These are phyloP conservation scores for Dalbergia cultrata DNA, from an alignment of 306 rosid genomes.

Conservation along the genomic window DNA sequence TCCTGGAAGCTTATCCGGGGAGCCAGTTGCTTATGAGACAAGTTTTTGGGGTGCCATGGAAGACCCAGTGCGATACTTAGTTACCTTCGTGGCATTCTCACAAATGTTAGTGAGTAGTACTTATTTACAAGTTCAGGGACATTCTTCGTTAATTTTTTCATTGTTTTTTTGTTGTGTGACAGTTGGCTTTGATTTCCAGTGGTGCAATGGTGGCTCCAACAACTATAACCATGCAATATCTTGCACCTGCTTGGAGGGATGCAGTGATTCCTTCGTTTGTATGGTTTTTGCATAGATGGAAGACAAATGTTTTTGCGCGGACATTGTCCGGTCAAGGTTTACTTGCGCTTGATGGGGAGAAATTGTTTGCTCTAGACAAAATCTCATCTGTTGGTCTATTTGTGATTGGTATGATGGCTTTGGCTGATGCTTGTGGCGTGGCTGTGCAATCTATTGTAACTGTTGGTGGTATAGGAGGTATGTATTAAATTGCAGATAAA, in stretches of 20 bases:
- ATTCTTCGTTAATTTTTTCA: conserved; percentile 23
- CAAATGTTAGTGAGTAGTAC: conserved; percentile 79
- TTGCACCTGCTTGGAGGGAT: conserved; percentile 79
- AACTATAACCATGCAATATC: conserved; percentile 74
- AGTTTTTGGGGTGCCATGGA: conserved; percentile 96
- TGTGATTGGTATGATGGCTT: conserved; percentile 85
- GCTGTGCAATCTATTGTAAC: conserved; percentile 90
- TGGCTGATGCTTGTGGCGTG: conserved; percentile 96
- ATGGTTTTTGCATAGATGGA: conserved; percentile 94
- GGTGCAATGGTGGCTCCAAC: conserved; percentile 87
- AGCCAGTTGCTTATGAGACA: conserved; percentile 76
- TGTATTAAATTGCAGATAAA: not conserved
- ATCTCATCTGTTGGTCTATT: conserved; percentile 84
- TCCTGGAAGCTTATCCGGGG: conserved; percentile 50
- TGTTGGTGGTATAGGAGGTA: conserved; percentile 98
- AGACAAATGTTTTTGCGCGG: conserved; percentile 71
- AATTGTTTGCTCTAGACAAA: conserved; percentile 74
- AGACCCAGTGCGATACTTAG: conserved; percentile 82
- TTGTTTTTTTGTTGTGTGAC: conserved; percentile 32
- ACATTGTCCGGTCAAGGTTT: conserved; percentile 52
- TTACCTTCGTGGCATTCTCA: conserved; percentile 85
- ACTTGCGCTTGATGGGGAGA: conserved; percentile 73
- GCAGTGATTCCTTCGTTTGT: conserved; percentile 79
- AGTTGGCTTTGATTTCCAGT: conserved; percentile 68
- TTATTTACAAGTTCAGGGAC: conserved; percentile 35